Evolutionary conservation across 805 yeast genomes (phyloP).

Genomic region (Jamesozyma rosinii): DNA sequence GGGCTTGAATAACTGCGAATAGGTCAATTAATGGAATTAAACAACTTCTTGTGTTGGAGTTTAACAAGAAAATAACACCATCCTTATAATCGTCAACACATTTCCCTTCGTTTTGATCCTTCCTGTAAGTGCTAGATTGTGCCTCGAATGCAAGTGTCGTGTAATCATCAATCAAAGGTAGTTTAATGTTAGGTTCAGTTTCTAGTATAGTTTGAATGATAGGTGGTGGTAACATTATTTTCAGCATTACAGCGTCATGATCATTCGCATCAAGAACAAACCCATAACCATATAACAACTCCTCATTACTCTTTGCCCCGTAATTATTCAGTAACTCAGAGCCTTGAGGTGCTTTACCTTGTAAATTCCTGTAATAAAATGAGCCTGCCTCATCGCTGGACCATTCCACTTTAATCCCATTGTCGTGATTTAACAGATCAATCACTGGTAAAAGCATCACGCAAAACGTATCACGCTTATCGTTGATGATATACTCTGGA

Average conservation of each 20-base stretch:
- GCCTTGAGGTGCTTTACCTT: conserved; percentile 18
- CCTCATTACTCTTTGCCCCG: conserved; percentile 87
- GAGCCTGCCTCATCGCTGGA: conserved; percentile 30
- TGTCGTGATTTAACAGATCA: conserved; percentile 69
- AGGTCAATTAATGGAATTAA: conserved; percentile 23
- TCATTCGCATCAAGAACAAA: conserved; percentile 42
- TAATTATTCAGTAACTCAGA: conserved; percentile 68
- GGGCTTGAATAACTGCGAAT: conserved; percentile 22
- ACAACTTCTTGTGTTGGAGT: conserved; percentile 12
- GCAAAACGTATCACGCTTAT: conserved; percentile 30
- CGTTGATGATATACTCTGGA: conserved; percentile 43
- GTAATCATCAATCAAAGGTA: conserved; percentile 34
- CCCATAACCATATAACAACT: conserved; percentile 63
- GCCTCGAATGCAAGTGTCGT: conserved; percentile 33
- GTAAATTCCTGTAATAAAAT: conserved; percentile 38
- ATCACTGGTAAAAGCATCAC: conserved; percentile 71
- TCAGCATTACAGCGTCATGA: conserved; percentile 56
- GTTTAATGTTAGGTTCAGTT: conserved; percentile 29
- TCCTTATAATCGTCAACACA: conserved; percentile 15
- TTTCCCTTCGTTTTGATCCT: conserved; percentile 1
- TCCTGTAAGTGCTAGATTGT: background rate
- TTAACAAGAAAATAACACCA: conserved; percentile 31
- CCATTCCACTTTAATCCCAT: conserved; percentile 64
- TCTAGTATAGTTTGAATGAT: conserved; percentile 25
- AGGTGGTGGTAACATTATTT: conserved; percentile 39